phyloP scores from a whole-genome alignment of 2,329 filamentous ascomycete species.

The Fusarium stilboides region DNA sequence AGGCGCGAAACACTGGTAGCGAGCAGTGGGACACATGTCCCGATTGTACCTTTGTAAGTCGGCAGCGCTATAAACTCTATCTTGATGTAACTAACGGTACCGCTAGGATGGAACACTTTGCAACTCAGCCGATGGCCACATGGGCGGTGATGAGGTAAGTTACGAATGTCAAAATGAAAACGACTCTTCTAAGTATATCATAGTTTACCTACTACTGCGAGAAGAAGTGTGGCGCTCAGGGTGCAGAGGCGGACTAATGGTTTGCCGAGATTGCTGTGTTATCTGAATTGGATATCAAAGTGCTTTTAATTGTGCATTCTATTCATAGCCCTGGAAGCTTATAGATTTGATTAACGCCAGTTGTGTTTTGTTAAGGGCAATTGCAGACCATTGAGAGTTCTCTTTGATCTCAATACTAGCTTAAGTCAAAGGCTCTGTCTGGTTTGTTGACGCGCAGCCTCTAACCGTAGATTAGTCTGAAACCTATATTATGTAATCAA shows the following conservation, averaged over 20 bases:
- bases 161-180: not conserved
- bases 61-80: fast-evolving
- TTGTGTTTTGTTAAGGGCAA: no score
- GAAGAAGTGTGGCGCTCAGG: slow-evolving; percentile 22
- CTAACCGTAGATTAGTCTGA: no score
- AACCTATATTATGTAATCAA: no score
- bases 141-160: slow-evolving; percentile 42
- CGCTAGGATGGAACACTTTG: slow-evolving; percentile 33
- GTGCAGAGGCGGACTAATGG: slow-evolving; percentile 18
- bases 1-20: slow-evolving; percentile 23
- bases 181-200: not conserved
- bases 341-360: no score
- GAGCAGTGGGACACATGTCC: slow-evolving; percentile 37
- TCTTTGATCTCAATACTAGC: no score
- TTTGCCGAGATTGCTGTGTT: no score
- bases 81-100: fast-evolving
- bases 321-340: no score
- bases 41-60: slow-evolving; percentile 35
- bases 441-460: no score
- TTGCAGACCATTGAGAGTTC: no score
- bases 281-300: no score
- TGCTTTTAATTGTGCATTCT: no score
- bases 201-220: slow-evolving; percentile 28
- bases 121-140: slow-evolving; percentile 32
- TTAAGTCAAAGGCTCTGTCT: no score